phyloP scores from a whole-genome alignment of 805 yeast species.

The Kodamaea restingae region DNA sequence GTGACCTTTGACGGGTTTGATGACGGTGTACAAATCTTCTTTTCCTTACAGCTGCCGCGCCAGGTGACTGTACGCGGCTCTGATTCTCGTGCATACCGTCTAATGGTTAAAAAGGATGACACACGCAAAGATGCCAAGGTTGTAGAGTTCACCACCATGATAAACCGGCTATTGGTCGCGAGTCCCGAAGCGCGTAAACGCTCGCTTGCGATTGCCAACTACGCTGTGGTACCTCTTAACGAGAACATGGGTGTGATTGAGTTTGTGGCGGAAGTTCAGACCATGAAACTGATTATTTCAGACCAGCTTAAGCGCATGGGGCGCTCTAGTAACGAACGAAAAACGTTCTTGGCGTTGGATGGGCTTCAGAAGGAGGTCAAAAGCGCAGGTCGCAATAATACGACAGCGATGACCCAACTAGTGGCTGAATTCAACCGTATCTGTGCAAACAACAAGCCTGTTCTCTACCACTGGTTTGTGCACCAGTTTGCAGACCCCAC shows the following conservation, averaged over 20 bases:
- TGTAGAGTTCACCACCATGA: constrained; percentile 84
- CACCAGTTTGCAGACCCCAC: constrained; percentile 87
- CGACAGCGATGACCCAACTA: constrained; percentile 17
- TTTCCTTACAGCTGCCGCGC: constrained; percentile 85
- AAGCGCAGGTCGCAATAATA: constrained; percentile 13
- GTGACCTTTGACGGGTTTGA: constrained; percentile 60
- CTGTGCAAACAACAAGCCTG: constrained; percentile 52
- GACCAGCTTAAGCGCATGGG: constrained; percentile 21
- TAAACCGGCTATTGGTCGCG: constrained; percentile 65
- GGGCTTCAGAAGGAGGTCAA: constrained; percentile 22
- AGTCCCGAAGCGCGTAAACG: constrained; percentile 74
- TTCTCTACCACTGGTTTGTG: constrained; percentile 81
- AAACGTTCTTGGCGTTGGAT: constrained; percentile 21
- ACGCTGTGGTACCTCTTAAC: constrained; percentile 83
- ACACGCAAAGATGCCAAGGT: constrained; percentile 92
- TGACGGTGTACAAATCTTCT: constrained; percentile 62
- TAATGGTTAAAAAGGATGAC: constrained; percentile 88
- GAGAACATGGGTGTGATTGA: constrained; percentile 90
- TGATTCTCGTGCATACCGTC: constrained; percentile 67
- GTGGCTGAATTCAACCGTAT: constrained; percentile 22
- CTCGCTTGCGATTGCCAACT: constrained; percentile 66
- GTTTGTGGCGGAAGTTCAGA: constrained; percentile 73
- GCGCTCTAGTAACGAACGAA: constrained; percentile 19
- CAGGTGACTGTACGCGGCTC: constrained; percentile 72
- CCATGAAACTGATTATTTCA: constrained; percentile 56